Conservation (phyloP, 495 filamentous ascomycete genomes). For the Astrocystis sublimbata region DNA sequence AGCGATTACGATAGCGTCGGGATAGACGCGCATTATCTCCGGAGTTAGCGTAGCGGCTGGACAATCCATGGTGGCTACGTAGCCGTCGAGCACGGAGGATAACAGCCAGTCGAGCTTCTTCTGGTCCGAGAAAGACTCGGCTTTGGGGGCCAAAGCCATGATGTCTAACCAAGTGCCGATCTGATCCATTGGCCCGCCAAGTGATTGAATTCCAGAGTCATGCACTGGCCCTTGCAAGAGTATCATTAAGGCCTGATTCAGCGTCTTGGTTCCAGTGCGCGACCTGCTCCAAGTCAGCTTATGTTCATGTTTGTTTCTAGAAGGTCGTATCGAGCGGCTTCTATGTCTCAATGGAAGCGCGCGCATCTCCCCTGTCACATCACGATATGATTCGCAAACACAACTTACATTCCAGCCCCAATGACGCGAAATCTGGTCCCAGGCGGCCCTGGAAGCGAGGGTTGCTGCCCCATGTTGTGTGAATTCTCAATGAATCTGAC, state of each 20-base stretch:
- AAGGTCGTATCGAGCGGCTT: not conserved
- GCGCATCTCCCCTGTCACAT: constrained; percentile 1
- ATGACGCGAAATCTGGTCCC: constrained; percentile 36
- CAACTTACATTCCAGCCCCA: constrained; percentile 37
- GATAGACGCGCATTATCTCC: constrained; percentile 40
- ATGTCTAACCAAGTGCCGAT: constrained; percentile 35
- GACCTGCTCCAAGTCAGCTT: constrained; percentile 30
- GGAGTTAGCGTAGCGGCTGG: constrained; percentile 36
- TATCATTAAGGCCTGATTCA: constrained; percentile 34
- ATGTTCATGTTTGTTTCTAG: not conserved
- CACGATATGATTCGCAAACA: constrained; percentile 2
- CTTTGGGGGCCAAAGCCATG: constrained; percentile 34
- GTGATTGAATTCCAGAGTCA: constrained; percentile 36
- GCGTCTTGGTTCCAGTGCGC: constrained; percentile 36
- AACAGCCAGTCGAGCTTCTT: constrained; percentile 37
- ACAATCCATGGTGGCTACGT: constrained; percentile 40
- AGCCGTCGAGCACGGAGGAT: constrained; percentile 35
- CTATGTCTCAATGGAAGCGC: not conserved
- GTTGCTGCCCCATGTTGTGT: constrained; percentile 33
- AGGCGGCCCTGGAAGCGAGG: constrained; percentile 33
- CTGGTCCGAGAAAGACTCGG: constrained; percentile 29
- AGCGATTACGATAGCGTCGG: constrained; percentile 40
- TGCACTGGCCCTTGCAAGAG: constrained; percentile 34
- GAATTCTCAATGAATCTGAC: constrained; percentile 8
- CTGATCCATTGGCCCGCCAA: constrained; percentile 28